A percentile compares a stretch with the other conserved stretches of the same genome.
These are phyloP conservation scores for Solanum clarkiae DNA, from an alignment of 257 asterid genomes.

Conservation along the genomic window DNA sequence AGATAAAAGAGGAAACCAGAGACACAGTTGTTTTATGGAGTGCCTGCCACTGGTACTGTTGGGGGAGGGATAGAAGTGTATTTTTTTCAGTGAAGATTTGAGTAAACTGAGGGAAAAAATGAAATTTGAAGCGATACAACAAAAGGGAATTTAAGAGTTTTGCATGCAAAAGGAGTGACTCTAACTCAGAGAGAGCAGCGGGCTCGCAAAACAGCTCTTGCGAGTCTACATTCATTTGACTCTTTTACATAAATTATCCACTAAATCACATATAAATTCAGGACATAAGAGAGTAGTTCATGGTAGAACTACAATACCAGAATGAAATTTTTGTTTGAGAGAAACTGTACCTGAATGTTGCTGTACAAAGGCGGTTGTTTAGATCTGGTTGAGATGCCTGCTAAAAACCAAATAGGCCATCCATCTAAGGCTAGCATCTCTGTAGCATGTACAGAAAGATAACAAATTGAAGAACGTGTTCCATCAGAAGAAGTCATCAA, in stretches of 20 bases:
- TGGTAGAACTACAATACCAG: background rate
- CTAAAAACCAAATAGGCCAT: constrained; percentile 14
- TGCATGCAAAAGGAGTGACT: background rate
- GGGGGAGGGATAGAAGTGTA: constrained; percentile 33
- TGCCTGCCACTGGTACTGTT: constrained; percentile 43
- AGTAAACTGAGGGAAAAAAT: background rate
- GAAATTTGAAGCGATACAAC: background rate
- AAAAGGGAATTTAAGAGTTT: background rate
- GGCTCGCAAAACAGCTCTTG: background rate
- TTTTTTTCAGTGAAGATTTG: constrained; percentile 13
- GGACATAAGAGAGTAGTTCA: background rate
- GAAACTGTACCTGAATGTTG: background rate
- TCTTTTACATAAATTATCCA: background rate
- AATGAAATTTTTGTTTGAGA: background rate
- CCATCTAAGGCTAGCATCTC: constrained; percentile 15
- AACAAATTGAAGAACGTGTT: constrained; percentile 24
- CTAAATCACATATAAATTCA: background rate
- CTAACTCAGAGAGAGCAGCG: background rate
- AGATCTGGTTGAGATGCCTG: constrained; percentile 30
- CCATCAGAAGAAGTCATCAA: constrained; percentile 96
- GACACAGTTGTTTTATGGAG: constrained; percentile 23
- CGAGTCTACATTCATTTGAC: background rate
- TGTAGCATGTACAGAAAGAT: constrained; percentile 24
- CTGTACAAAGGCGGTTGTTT: constrained; percentile 13
- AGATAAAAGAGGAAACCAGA: constrained; percentile 26